Evolutionary conservation across 2,329 filamentous ascomycete species (phyloP).

Genomic region (Colletotrichum chrysophilum): DNA sequence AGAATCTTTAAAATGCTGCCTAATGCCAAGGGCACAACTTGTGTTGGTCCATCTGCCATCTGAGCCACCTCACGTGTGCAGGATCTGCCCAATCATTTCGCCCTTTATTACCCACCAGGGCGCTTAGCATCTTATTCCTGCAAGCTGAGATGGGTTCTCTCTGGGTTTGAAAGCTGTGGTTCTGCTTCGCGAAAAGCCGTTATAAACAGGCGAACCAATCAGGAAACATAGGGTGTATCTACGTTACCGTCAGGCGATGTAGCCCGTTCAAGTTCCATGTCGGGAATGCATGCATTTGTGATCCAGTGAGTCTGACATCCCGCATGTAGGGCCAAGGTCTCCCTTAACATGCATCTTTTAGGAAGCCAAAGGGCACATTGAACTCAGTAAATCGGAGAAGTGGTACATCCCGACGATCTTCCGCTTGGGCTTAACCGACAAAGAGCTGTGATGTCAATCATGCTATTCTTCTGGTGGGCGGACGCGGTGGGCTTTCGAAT

Average conservation of each 20-base stretch:
- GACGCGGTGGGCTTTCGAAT: rapidly evolving
- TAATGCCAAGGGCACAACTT: not conserved
- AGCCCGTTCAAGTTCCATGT: not conserved
- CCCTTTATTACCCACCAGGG: not conserved
- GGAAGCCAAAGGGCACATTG: not conserved
- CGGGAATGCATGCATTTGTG: not conserved
- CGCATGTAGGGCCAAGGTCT: rapidly evolving
- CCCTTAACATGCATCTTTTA: not conserved
- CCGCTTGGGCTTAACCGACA: rapidly evolving
- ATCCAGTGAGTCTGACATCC: not conserved
- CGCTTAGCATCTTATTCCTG: not conserved
- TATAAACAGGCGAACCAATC: not conserved
- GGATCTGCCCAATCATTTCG: not conserved
- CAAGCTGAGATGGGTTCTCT: not conserved
- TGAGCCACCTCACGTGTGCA: not conserved
- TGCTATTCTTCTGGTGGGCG: rapidly evolving
- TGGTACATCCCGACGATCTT: not conserved
- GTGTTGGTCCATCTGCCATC: not conserved
- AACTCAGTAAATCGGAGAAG: not conserved
- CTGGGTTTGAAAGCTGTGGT: not conserved
- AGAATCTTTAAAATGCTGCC: not conserved
- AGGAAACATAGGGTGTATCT: not conserved
- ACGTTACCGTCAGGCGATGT: not conserved
- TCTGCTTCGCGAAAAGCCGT: not conserved
- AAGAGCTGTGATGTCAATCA: not conserved